Conservation (phyloP, 2,329 filamentous ascomycete species). For the Hysterium pulicare region DNA sequence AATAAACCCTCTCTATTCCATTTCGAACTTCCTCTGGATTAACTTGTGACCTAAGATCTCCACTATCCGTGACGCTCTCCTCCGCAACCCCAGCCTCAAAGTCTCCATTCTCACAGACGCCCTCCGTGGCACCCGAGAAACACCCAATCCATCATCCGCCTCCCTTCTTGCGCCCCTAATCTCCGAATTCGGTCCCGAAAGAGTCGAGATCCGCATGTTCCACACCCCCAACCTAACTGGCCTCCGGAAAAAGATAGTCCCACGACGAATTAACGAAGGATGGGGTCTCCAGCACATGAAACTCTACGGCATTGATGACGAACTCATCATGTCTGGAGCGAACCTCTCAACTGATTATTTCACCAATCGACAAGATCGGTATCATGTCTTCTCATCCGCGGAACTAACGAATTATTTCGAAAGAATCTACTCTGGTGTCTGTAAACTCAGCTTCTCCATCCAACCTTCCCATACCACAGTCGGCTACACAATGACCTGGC, state of each 20-base stretch:
- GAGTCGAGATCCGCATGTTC: slow-evolving; percentile 94
- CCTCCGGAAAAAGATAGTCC: slow-evolving; percentile 75
- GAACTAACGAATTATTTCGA: slow-evolving; percentile 80
- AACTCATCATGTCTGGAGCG: slow-evolving; percentile 85
- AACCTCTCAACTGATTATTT: slow-evolving; percentile 95
- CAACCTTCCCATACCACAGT: slow-evolving; percentile 54
- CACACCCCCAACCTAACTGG: slow-evolving; percentile 95
- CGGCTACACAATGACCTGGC: slow-evolving; percentile 67
- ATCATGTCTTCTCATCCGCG: slow-evolving; percentile 81
- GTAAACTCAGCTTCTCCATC: slow-evolving; percentile 78
- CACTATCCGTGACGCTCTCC: slow-evolving; percentile 71
- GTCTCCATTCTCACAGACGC: slow-evolving; percentile 91
- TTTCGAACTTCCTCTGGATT: background rate
- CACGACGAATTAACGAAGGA: slow-evolving; percentile 90
- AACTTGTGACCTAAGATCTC: slow-evolving; percentile 54
- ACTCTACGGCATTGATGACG: slow-evolving; percentile 91
- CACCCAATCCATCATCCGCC: slow-evolving; percentile 79
- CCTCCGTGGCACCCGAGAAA: slow-evolving; percentile 85
- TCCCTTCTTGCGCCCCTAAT: slow-evolving; percentile 84
- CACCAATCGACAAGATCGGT: slow-evolving; percentile 90
- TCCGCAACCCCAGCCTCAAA: slow-evolving; percentile 69
- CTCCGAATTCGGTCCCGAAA: slow-evolving; percentile 73
- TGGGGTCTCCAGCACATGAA: slow-evolving; percentile 99
- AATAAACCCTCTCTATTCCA: slow-evolving; percentile 10
- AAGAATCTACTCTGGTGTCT: slow-evolving; percentile 71